Evolutionary conservation across 1,284 basidiomycete genomes (phyloP), one percentile per base, ranked within the genome.

Genomic region (Wallemia ichthyophaga): DNA sequence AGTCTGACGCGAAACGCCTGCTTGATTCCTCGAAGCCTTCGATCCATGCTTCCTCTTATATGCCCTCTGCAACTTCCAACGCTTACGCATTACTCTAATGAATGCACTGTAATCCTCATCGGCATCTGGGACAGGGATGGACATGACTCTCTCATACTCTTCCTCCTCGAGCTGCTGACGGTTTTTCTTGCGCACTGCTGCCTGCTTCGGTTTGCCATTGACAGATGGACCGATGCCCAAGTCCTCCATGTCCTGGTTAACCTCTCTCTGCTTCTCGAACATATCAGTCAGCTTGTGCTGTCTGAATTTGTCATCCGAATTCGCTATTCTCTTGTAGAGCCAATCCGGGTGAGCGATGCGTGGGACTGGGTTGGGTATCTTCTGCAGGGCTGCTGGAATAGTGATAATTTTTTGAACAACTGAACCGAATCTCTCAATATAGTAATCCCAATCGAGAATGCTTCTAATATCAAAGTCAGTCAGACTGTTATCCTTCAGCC

Each of bases 381-480:
- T 91, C 69, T 99, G 94, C 79, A 98, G 85, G 0, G 94, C 94
- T 2, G 94, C 94, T 7, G 94, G 94, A 65, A 99, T 99, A 1
- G 94, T 99, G 71, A 99, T 98, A 59, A 99, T 75, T 68, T 99
- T 99, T 72, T 98, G 94, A 61, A 99, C 91, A 64, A 98, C 94
- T 1, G 89, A 92, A 9, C 94, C 94, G 31, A 99, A 73, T 25
- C 94, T 83, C 67, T 98, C 94, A 66, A 95, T 94, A 72, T 98
- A 99, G 70, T 99, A 99, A 26, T 81, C 77, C 94, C 94, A 99
- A 69, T 99, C 94, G 63, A 99, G 76, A 64, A 99, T 95, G 11
- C 83, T 82, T 17, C 94, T 81, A 58, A 99, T 73, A 61, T 98
- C 91, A 66, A 99, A 96, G 65, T 81, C 82, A 55, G 78, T 74